phyloP scores from a whole-genome alignment of 352 stramenopile species.

The Pythium vanterpoolii region DNA sequence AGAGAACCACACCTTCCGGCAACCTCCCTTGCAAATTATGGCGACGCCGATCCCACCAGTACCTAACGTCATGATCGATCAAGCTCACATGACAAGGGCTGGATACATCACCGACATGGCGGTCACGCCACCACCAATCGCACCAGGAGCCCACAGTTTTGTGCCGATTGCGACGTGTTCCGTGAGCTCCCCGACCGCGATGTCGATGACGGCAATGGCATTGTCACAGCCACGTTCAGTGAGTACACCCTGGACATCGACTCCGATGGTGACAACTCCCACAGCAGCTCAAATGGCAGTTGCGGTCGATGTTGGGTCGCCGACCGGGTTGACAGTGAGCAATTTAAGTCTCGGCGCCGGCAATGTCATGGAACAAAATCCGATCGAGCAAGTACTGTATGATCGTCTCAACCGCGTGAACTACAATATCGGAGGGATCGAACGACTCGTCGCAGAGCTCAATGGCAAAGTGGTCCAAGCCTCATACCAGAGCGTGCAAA shows the following conservation, averaged over 20 bases:
- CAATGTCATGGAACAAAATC: slow-evolving; percentile 29
- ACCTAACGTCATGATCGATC: not conserved
- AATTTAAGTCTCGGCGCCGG: not conserved
- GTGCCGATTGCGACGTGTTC: not conserved
- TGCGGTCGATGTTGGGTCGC: not conserved
- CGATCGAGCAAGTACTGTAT: slow-evolving; percentile 51
- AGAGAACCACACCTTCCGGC: not conserved
- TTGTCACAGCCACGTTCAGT: not conserved
- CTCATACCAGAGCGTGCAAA: slow-evolving; percentile 42
- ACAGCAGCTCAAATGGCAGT: not conserved
- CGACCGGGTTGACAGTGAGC: slow-evolving; percentile 1
- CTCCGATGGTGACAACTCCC: not conserved
- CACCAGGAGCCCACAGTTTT: not conserved
- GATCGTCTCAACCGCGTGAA: slow-evolving; percentile 51
- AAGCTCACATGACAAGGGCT: not conserved
- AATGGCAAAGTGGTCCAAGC: slow-evolving; percentile 45
- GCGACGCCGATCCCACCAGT: not conserved
- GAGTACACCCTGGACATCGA: not conserved
- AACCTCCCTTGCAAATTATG: not conserved
- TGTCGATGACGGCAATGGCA: not conserved
- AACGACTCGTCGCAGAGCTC: slow-evolving; percentile 35
- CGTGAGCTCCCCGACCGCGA: not conserved
- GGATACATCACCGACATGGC: not conserved
- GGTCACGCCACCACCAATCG: not conserved
- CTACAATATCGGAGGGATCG: slow-evolving; percentile 35